Conservation (phyloP, 164 flowering plant genomes). For the Kalanchoe fedtschenkoi region DNA sequence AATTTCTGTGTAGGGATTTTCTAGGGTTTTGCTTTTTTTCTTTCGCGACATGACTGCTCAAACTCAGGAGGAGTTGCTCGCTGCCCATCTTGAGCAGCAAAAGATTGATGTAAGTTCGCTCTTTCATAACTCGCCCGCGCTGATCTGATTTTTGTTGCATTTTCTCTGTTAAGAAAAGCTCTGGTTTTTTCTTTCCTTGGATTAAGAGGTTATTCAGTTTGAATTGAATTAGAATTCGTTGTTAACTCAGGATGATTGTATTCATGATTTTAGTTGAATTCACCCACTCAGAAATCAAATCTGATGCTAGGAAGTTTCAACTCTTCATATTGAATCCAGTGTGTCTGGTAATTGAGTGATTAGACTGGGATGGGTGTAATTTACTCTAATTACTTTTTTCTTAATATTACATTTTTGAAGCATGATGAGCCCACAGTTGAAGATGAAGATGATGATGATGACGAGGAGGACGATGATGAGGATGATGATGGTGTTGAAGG, state of each 20-base stretch:
- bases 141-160: neutral
- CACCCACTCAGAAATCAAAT: neutral
- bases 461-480: neutral
- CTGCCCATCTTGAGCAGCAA: constrained; percentile 49
- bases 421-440: neutral
- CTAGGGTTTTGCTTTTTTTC: constrained; percentile 11
- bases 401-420: neutral
- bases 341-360: neutral
- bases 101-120: constrained; percentile 37
- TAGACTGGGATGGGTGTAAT: neutral
- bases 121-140: neutral
- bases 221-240: no score
- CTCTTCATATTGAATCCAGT: no score
- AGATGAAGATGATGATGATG: neutral
- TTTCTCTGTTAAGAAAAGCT: no score
- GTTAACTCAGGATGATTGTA: no score
- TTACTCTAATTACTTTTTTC: neutral
- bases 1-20: neutral
- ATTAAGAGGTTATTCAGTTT: neutral
- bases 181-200: neutral
- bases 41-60: constrained; percentile 39
- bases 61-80: constrained; percentile 53
- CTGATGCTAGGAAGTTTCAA: neutral
- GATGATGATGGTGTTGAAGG: constrained; percentile 3
- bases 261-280: no score